Base-by-base conservation (phyloP, 306 rosid species). In the Cyclanthera cordifolia region DNA sequence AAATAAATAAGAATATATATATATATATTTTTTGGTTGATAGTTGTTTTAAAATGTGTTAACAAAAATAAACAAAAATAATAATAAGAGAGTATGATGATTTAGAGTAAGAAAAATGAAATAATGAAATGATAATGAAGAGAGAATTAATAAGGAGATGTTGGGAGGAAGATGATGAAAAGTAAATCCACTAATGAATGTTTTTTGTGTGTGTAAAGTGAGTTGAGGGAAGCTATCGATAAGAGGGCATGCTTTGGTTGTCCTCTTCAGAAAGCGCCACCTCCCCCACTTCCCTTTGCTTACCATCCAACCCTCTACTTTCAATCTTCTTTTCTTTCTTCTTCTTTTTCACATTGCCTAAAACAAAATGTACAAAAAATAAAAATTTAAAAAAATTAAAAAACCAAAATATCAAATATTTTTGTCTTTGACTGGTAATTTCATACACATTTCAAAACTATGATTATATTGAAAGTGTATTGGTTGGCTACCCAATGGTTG, bases 181-280 rank as follows among this genome's bases (percentile, higher is more conserved):
- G 67, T 8, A 16, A 59, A 8, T 12, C 67, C 67, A 59, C 67
- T 59, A 32, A 59, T 32, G 67, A 59, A 59, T 59, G 66, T 59
- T 50, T 49, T 32, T 59, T 34, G 7, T 34, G 1, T 32, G 14
- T 57, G 64, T 28, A 28, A 57, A 56, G 63, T 56, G 63, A 55
- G 39, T 54, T 1, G 27, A 11, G 13, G 57, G 41, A 34, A 39
- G 45, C 45, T 9, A 39, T 7, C 11, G 60, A 27, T 34, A 4
- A 4, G 19, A 16, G 23, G 16, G 45, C 65, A 57, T 57, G 45
- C 65, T 57, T 57, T 28, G 45, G 65, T n/a, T 59, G 67, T 59
- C 67, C 2, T 34, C 47, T 59, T 59, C 67, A 59, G 3, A 59
- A 59, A 59, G 15, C 5, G 8, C 47, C 47, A 30, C 25, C 25